Percentiles rank a stretch among this genome's conserved stretches.
phyloP scores from a whole-genome alignment of 257 asterid species.

The Nicotiana noctiflora region DNA sequence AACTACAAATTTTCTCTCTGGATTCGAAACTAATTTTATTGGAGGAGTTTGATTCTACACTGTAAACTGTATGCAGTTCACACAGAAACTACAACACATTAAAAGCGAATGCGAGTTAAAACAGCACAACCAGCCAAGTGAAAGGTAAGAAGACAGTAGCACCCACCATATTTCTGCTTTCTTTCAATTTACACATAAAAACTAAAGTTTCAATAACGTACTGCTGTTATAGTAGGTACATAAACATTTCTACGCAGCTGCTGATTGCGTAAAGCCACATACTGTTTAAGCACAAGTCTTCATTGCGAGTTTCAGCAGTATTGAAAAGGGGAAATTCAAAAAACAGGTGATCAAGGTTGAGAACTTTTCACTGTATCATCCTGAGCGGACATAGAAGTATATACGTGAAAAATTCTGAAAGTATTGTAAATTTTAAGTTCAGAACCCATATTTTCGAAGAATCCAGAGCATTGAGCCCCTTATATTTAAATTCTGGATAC shows the following conservation, averaged over 20 bases:
- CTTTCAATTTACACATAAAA: background rate
- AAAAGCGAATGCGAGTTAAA: background rate
- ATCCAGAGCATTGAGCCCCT: too few relatives aligned
- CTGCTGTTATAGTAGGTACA: background rate
- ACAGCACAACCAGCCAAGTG: background rate
- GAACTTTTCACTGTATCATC: background rate
- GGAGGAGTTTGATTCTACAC: background rate
- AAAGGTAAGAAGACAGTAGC: background rate
- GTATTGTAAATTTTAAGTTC: too few relatives aligned
- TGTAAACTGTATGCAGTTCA: background rate
- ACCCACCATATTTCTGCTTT: too few relatives aligned
- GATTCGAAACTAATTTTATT: background rate
- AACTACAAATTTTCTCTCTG: background rate
- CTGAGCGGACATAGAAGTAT: too few relatives aligned
- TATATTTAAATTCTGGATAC: too few relatives aligned
- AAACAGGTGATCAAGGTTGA: background rate
- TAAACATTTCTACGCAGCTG: background rate
- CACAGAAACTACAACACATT: background rate
- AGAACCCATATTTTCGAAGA: too few relatives aligned
- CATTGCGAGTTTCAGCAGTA: background rate
- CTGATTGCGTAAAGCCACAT: background rate
- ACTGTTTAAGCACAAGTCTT: background rate
- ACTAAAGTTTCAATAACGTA: background rate
- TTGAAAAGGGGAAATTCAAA: background rate
- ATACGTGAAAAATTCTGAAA: too few relatives aligned